A percentile compares a stretch with the other conserved stretches of the same genome.
These are phyloP conservation scores for Aspergillus hortae DNA, from an alignment of 2,329 filamentous ascomycete genomes.

Conservation along the genomic window DNA sequence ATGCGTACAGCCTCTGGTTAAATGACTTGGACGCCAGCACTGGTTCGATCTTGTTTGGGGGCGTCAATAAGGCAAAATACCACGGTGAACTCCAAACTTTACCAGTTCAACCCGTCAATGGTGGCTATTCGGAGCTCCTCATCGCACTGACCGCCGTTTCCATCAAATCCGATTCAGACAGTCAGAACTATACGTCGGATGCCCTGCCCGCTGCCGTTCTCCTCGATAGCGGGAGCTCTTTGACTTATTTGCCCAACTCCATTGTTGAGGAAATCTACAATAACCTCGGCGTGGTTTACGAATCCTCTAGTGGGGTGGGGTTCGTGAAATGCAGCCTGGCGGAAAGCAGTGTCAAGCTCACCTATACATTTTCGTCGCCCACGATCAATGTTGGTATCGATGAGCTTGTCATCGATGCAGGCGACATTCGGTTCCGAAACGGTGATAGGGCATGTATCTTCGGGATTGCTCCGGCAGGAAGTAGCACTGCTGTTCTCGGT, in stretches of 20 bases:
- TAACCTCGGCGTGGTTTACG: slow-evolving; percentile 58
- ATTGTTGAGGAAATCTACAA: slow-evolving; percentile 50
- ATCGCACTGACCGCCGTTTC: slow-evolving; percentile 63
- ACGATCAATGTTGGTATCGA: slow-evolving; percentile 54
- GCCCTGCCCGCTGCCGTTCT: slow-evolving; percentile 39
- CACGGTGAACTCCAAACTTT: slow-evolving; percentile 61
- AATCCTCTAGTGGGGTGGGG: slow-evolving; percentile 50
- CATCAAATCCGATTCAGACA: slow-evolving; percentile 29
- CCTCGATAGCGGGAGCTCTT: slow-evolving; percentile 38
- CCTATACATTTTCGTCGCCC: slow-evolving; percentile 56
- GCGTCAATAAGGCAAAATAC: slow-evolving; percentile 66
- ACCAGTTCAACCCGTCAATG: slow-evolving; percentile 57
- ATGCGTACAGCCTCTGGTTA: slow-evolving; percentile 71
- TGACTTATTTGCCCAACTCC: slow-evolving; percentile 37
- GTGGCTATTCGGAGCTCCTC: slow-evolving; percentile 60
- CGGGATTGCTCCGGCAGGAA: slow-evolving; percentile 50
- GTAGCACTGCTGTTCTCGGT: slow-evolving; percentile 51
- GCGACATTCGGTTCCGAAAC: slow-evolving; percentile 34
- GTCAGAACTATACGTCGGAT: slow-evolving; percentile 29
- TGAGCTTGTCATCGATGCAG: slow-evolving; percentile 55
- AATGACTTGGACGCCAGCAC: slow-evolving; percentile 65
- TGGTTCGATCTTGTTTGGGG: slow-evolving; percentile 71
- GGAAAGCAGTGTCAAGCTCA: slow-evolving; percentile 48
- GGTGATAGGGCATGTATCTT: slow-evolving; percentile 40
- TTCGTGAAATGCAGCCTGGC: slow-evolving; percentile 53